phyloP scores from a whole-genome alignment of 176 grass and related monocot genomes.

The Oryza officinalis region DNA sequence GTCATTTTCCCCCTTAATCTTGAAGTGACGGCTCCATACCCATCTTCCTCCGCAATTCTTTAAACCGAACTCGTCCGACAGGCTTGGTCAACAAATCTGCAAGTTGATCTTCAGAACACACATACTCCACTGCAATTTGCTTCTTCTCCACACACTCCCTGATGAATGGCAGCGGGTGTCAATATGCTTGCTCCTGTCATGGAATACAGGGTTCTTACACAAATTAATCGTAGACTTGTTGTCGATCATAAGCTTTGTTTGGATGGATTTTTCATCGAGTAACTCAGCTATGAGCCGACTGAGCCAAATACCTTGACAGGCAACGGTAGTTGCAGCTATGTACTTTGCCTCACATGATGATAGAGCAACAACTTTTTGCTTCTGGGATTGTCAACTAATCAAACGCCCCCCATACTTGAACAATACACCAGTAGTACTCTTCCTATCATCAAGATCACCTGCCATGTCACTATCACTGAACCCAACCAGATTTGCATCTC shows the following conservation, averaged over 20 bases:
- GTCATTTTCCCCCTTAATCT: not conserved
- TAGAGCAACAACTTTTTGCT: not conserved
- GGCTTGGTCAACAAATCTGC: not conserved
- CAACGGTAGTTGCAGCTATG: not conserved
- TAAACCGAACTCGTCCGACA: not conserved
- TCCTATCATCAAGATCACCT: not conserved
- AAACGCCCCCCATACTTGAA: not conserved
- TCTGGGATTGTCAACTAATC: not conserved
- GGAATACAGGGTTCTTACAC: not conserved
- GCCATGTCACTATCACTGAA: not conserved
- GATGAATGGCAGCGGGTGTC: not conserved
- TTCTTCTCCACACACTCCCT: not conserved
- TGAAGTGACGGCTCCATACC: not conserved
- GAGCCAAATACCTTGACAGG: not conserved
- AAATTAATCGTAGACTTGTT: not conserved
- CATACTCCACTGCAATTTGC: not conserved
- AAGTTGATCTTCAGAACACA: not conserved
- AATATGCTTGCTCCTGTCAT: not conserved
- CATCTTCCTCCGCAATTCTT: not conserved
- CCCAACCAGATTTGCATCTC: not conserved
- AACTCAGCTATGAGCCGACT: too few species aligned
- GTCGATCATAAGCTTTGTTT: not conserved
- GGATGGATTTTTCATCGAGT: not conserved
- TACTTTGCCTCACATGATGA: not conserved
- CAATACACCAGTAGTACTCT: not conserved